Base-by-base conservation (phyloP, 169 alveolate species). In the Plasmodium sp. region DNA sequence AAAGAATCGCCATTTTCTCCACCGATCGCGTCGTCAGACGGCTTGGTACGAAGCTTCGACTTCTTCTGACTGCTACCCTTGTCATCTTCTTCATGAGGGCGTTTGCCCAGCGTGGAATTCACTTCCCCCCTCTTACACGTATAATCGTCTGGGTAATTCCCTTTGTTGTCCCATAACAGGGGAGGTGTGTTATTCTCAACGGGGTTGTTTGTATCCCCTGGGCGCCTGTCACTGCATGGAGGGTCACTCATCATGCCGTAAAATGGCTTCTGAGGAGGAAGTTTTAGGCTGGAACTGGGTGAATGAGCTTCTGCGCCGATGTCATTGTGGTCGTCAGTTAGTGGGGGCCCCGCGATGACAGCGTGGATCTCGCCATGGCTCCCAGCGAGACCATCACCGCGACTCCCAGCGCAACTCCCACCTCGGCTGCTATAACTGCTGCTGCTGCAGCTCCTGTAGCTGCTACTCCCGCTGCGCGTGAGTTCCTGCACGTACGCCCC, bases 401-500 rank as follows among this genome's bases (percentile, higher is more conserved):
- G 56, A 16, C 22, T 22, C 73, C 36, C 36, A 34, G 22, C 34
- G 62, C 22, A 2, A 54, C 73, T 39, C 16, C 73, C 67, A 54
- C 67, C 62, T 33, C 18, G 34, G 9, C 54, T 90, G 45, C 34
- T 27, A 34, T 33, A 72, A 22, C 18, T 43, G 54, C 73, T 36
- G 36, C 27, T 67, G 51, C 84, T 75, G 31, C n/a, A 22, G 62
- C 84, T 77, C 14, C 27, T 16, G 77, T 14, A 51, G 62, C 27
- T 22, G 72, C 33, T 67, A 58, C 58, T 43, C 12, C 58, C 73
- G 18, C 73, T 79, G 48, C 12, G 58, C 36, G 7, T 36, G 18
- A 36, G 18, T 14, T 90, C 18, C 41, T 72, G 93, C 5, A 81
- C 22, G 73, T 67, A 90, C n/a, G 71, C 84, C 6, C 91, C 84